Evolutionary conservation across 805 yeast genomes (phyloP).

Genomic region (Yamadazyma phyllophila): DNA sequence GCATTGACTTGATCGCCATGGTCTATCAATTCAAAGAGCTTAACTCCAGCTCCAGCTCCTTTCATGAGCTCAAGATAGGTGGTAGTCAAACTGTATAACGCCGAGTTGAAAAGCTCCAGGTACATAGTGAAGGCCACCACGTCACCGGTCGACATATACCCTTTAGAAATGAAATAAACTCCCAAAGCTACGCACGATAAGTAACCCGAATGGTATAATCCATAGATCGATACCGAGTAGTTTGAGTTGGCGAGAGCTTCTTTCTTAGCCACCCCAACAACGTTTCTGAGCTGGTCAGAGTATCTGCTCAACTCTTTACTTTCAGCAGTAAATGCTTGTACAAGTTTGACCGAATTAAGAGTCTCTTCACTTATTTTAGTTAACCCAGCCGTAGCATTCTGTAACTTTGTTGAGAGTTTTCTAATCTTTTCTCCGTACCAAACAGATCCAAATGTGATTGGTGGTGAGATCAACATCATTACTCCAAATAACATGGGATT

Average conservation of each 20-base stretch:
- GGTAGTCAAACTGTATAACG: constrained; percentile 44
- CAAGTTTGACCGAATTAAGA: constrained; percentile 39
- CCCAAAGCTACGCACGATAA: constrained; percentile 43
- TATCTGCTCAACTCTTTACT: constrained; percentile 40
- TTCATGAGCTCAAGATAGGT: constrained; percentile 47
- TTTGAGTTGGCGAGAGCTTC: constrained; percentile 47
- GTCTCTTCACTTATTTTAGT: constrained; percentile 46
- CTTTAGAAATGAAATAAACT: constrained; percentile 39
- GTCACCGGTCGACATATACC: constrained; percentile 47
- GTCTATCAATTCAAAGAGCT: constrained; percentile 42
- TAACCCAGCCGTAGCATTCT: constrained; percentile 44
- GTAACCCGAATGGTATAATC: constrained; percentile 43
- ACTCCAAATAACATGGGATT: constrained; percentile 43
- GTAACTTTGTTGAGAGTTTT: constrained; percentile 38
- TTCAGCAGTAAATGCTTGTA: constrained; percentile 45
- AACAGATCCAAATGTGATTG: constrained; percentile 44
- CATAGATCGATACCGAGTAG: constrained; percentile 42
- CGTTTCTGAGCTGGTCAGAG: constrained; percentile 37
- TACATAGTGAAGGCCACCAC: constrained; percentile 48
- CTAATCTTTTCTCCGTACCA: constrained; percentile 46
- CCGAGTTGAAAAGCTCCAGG: constrained; percentile 43
- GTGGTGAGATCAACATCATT: constrained; percentile 45
- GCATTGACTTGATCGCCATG: constrained; percentile 35
- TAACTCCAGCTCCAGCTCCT: constrained; percentile 47
- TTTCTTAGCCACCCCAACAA: constrained; percentile 39